Evolutionary conservation across 164 flowering plant genomes (phyloP).

Genomic region (Annona squamosa): DNA sequence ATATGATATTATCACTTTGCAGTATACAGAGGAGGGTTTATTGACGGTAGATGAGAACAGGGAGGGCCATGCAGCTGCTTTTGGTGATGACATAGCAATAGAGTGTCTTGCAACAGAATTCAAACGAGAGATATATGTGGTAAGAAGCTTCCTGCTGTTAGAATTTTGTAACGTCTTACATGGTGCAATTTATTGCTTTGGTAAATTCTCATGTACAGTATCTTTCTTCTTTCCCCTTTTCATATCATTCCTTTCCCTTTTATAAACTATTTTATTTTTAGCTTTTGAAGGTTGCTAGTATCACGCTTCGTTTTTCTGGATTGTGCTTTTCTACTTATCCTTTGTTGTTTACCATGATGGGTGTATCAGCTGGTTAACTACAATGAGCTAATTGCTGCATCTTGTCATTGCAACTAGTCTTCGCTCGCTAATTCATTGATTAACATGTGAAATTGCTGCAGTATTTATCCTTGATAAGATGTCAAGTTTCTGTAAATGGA

Average conservation of each 20-base stretch:
- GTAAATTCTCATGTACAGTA: neutral
- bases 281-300: neutral
- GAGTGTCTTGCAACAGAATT: conserved; percentile 89
- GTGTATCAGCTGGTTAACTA: neutral
- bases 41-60: conserved; percentile 81
- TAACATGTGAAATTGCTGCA: neutral
- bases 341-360: neutral
- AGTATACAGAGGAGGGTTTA: conserved; percentile 86
- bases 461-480: no score
- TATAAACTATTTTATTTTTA: neutral
- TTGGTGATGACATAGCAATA: conserved; percentile 93
- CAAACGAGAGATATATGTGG: conserved; percentile 87
- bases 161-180: neutral
- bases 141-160: conserved; percentile 25
- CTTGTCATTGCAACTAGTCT: neutral
- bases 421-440: neutral
- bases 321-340: neutral
- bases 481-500: no score
- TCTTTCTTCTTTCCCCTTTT: neutral
- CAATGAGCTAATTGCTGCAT: neutral
- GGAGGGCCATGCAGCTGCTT: conserved; percentile 84
- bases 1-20: conserved; percentile 77
- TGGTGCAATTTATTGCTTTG: neutral
- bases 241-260: neutral
- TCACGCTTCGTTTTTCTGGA: no score